Conservation (phyloP, 306 rosid species). For the Vigna nakashimae region DNA sequence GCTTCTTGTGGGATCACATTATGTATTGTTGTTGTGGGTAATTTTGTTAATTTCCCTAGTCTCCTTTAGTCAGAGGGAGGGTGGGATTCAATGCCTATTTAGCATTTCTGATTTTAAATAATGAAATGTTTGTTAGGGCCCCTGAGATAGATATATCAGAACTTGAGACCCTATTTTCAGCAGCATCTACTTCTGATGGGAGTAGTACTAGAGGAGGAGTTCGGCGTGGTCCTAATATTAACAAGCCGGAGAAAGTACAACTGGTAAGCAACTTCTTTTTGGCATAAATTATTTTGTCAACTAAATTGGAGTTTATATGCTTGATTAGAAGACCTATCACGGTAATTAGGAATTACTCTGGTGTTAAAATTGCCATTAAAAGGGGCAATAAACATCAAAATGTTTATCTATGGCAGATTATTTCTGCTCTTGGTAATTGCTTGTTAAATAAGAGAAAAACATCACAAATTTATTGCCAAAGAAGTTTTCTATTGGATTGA, state of each 20-base stretch:
- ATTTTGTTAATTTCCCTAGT: slow-evolving; percentile 35
- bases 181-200: slow-evolving; percentile 84
- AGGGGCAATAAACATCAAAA: slow-evolving; percentile 30
- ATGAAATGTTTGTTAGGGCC: slow-evolving; percentile 66
- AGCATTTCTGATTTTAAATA: slow-evolving; percentile 47
- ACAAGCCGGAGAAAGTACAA: slow-evolving; percentile 95
- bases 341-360: slow-evolving; percentile 24
- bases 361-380: slow-evolving; percentile 25
- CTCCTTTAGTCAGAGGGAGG: slow-evolving; percentile 18
- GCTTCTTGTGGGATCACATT: slow-evolving; percentile 1
- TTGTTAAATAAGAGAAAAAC: slow-evolving; percentile 30
- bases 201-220: slow-evolving; percentile 67
- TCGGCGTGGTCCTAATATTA: slow-evolving; percentile 87
- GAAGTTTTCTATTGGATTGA: slow-evolving; percentile 11
- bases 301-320: slow-evolving; percentile 25
- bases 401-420: slow-evolving; percentile 13
- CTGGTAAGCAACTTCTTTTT: slow-evolving; percentile 63
- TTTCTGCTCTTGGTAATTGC: slow-evolving; percentile 8
- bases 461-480: slow-evolving; percentile 21
- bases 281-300: slow-evolving; percentile 28
- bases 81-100: slow-evolving; percentile 32
- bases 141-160: slow-evolving; percentile 98
- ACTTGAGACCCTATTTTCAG: slow-evolving; percentile 95
- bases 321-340: slow-evolving; percentile 26
- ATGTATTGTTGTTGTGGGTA: not conserved